Conservation (phyloP, 495 filamentous ascomycete species). For the Aspergillus kassunensis region DNA sequence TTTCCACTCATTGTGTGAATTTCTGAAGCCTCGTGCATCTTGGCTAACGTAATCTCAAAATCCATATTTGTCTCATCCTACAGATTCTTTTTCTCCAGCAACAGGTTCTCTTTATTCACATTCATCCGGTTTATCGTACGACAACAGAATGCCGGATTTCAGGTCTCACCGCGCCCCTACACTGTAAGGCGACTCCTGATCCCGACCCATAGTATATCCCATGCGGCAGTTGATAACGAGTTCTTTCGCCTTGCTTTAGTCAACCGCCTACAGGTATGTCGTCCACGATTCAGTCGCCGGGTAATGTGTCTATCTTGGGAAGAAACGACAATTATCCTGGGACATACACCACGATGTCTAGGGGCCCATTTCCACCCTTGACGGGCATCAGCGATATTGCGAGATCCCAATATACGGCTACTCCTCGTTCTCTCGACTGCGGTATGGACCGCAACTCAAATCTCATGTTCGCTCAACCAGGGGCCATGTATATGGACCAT, state of each 20-base stretch:
- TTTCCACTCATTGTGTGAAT: slow-evolving; percentile 12
- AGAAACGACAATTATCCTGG: slow-evolving; percentile 34
- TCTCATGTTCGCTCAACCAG: slow-evolving; percentile 27
- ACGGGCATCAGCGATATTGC: slow-evolving; percentile 34
- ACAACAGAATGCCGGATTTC: slow-evolving; percentile 43
- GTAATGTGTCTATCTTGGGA: slow-evolving; percentile 27
- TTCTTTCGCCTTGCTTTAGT: slow-evolving; percentile 19
- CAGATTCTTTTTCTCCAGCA: slow-evolving; percentile 41
- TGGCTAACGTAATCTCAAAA: slow-evolving; percentile 17
- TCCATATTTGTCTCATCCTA: slow-evolving; percentile 13
- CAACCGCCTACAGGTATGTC: slow-evolving; percentile 38
- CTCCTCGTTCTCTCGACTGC: slow-evolving; percentile 34
- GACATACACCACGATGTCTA: slow-evolving; percentile 33
- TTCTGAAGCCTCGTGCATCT: slow-evolving; percentile 1
- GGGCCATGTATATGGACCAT: slow-evolving; percentile 27
- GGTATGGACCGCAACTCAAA: slow-evolving; percentile 32
- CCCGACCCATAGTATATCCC: neutral
- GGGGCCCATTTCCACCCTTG: slow-evolving; percentile 30
- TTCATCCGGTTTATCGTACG: slow-evolving; percentile 33
- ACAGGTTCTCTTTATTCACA: slow-evolving; percentile 39
- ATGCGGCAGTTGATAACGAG: slow-evolving; percentile 18
- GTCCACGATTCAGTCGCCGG: slow-evolving; percentile 29
- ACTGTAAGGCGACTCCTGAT: slow-evolving; percentile 32
- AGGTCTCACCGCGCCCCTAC: slow-evolving; percentile 35
- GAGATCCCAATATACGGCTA: slow-evolving; percentile 31